Base-by-base conservation (phyloP, 495 filamentous ascomycete species). In the Parachaetomium inaequale region DNA sequence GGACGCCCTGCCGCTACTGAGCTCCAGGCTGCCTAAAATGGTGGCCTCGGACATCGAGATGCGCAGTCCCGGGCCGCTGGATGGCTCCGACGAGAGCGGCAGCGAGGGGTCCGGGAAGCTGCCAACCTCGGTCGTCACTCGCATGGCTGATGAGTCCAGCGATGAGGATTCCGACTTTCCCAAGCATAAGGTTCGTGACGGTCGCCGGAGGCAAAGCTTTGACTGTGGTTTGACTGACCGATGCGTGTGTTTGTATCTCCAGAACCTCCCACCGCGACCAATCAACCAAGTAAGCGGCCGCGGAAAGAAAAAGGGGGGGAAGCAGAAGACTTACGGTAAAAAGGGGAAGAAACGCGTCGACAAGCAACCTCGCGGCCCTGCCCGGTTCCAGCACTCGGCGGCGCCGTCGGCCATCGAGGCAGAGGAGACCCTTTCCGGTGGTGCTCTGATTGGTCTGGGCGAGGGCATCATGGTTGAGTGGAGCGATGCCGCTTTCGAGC, bases 391-490 rank as follows among this genome's bases (percentile, higher is more conserved):
- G 34, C 70, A 74, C 45, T 67, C 40, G 59, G 50, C 45, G 55
- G 70, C 34, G 25, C 65, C 71, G 28, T 49, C 68, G 21, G 42
- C 63, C 12, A 62, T 64, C 40, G 65, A 68, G 7, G 25, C 70
- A 2, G 78, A 87, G 50, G 52, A 57, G 3, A 15, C n/a, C 12
- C 60, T 62, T 7, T 53, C 60, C 12, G 28, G 53, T 19, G 82
- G 81, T n/a, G 84, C 86, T 0, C 77, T 96, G 21, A 77, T 97
- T 52, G 81, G 85, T 38, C 80, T 89, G 21, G 86, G 88, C 46
- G 94, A 98, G 70, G 90, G 82, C 11, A 84, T 98, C 57, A 76
- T 98, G 2, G 80, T 96, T 36, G 92, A 97, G 64, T 98, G 92
- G 91, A 82, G 73, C 36, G 74, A 83, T 3, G 72, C 84, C 4